Base-by-base conservation (phyloP, 225 moss, liverwort and hornwort species). In the Bryum argenteum region DNA sequence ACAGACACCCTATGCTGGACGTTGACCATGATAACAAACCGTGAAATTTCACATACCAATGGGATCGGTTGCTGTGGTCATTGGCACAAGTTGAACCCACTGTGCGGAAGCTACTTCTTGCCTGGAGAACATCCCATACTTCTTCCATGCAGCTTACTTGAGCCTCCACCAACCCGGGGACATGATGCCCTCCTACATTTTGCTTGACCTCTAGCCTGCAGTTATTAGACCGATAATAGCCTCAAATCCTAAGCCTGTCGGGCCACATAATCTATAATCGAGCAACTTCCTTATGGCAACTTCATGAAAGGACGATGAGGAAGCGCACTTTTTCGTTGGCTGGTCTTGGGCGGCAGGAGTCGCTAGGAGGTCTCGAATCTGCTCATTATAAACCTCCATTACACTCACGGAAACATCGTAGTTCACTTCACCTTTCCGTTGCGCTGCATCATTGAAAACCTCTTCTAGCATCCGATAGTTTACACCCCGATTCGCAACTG, bases 311-410 rank as follows among this genome's bases (percentile, higher is more conserved):
- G 16, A 51, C 52, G 9, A 8, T 17, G 22, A 17, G 33, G 9
- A 26, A 17, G 16, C 89, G 80, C 74, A 90, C 94, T 91, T 94
- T 55, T 90, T 94, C 0, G 78, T 59, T 6, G 85, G 60, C 77
- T 90, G 90, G 37, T 90, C 91, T 13, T 72, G 83, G 24, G 78
- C 81, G 20, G 74, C 79, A 24, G 88, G 73, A 45, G 75, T 64
- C 39, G 82, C 88, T 18, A 94, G 77, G 50, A 94, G 80, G 80
- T 94, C 91, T 28, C 91, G 94, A 67, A 94, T 90, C 76, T 94
- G 91, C 77, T 94, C 94, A 48, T 94, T 94, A 22, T 94, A 94
- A 1, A 94, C 90, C 76, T 94, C 91, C 54, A 94, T 80, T 15
- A 74, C 91, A 71, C 90, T 93, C 47, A 90, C 88, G 13, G 78